Base-by-base conservation (phyloP, 208 protist species). In the Crithidia brevicula region DNA sequence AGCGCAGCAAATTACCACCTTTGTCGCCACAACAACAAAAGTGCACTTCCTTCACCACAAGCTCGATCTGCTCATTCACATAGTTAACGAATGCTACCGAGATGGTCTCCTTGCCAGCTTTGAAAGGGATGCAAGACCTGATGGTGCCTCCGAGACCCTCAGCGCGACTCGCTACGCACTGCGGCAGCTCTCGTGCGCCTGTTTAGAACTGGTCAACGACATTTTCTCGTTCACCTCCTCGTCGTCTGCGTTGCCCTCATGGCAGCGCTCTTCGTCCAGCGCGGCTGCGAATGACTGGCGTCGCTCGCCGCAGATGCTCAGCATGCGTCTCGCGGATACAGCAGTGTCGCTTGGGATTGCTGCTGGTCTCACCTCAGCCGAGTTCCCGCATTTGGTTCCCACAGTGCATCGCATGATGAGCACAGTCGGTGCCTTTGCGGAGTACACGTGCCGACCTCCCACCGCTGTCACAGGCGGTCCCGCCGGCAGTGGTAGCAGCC, bases 301-400 rank as follows among this genome's bases (percentile, higher is more conserved):
- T n/a, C 36, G 36, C 10, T 40, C 36, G 10, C 36, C 36, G 36
- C 36, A 40, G 36, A 7, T 40, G 13, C 13, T n/a, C 15, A 7
- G 6, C 13, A n/a, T 56, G 60, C 60, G 27, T 3, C n/a, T 53
- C 15, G 42, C 38, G 4, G 8, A 51, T 25, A 18, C 9, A 7
- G 20, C 20, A 4, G 52, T 63, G 18, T 18, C 9, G 7, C 16
- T 50, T 10, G 42, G 57, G 18, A 4, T 8, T 7, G 1, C 2
- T 9, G 40, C 27, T 28, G 57, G 57, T 10, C 57, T 63, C 43
- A 63, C 42, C 43, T 63, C 57, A 15, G 42, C 38, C 4, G 57
- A 63, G 15, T 5, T 63, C 25, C 57, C 57, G 4, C 57, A 63
- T n/a, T 42, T 63, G 16, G n/a, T 18, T 8, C 40, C 57, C 0